Evolutionary conservation across 768 basidiomycete genomes (phyloP), one percentile per base, ranked within the genome.

Genomic region (Lentinula boryana): DNA sequence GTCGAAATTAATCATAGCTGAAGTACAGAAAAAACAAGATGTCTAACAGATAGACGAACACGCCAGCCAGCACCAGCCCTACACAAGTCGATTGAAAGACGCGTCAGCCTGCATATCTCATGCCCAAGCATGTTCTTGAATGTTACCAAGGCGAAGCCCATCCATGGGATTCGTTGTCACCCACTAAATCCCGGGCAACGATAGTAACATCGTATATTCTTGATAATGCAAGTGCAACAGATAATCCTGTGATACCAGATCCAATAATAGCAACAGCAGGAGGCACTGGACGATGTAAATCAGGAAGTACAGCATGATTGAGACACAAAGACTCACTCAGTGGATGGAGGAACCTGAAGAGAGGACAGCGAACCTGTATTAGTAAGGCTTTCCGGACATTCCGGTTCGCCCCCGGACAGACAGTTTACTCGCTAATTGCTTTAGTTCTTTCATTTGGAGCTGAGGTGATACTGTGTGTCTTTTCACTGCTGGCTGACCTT

Each of bases 121-220:
- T 23, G n/a, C 13, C 8, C 4, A 21, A 50, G 36, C 50, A 35
- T 4, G 15, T n/a, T n/a, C 36, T 9, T n/a, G 31, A 10, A 35
- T 8, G 5, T 46, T 41, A 60, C 58, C 58, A 60, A 40, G 58
- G 58, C 21, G 58, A 60, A 51, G 58, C 58, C 58, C 58, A 60
- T 15, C 50, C 50, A 38, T 41, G 44, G 18, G 58, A 60, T 31
- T 59, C 35, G n/a, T 60, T 60, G 40, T 60, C 58, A n/a, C 58
- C 58, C 40, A 60, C 58, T 5, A 51, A 21, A 43, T 60, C 58
- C 38, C 58, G 31, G 1, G 58, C 58, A 52, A 60, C 18, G 35
- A 60, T 36, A 38, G 58, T 60, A 32, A 60, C 58, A 23, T 51
- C 31, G 58, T 60, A 60, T 38, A 33, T 40, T 40, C 50, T 60